phyloP scores from a whole-genome alignment of 345 rosid species.

The Mercurialis annua region DNA sequence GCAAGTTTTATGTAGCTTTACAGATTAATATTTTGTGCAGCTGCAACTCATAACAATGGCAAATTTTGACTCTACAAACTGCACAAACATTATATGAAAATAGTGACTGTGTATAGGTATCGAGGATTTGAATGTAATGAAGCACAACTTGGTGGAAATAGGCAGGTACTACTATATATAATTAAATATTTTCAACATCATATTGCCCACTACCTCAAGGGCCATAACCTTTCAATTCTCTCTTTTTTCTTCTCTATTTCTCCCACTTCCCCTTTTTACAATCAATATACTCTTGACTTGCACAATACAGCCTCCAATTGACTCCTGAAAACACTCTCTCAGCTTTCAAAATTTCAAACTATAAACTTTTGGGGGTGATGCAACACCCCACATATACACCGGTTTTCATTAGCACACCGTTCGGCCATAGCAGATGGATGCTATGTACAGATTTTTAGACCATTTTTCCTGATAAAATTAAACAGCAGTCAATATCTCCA shows the following conservation, averaged over 20 bases:
- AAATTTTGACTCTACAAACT: too few relatives aligned
- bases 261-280: conserved; percentile 18
- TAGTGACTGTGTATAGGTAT: too few relatives aligned
- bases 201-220: conserved; percentile 24
- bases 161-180: conserved; percentile 18
- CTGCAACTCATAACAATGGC: too few relatives aligned
- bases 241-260: background rate
- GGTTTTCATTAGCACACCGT: conserved; percentile 53
- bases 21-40: too few relatives aligned
- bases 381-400: conserved; percentile 12
- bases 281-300: conserved; percentile 15
- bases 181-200: conserved; percentile 24
- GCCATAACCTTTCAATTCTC: conserved; percentile 21
- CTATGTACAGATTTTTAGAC: conserved; percentile 66
- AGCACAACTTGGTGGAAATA: conserved; percentile 23
- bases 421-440: conserved; percentile 66
- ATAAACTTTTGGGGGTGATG: conserved; percentile 8
- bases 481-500: background rate
- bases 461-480: conserved; percentile 54
- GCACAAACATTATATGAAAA: too few relatives aligned
- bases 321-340: conserved; percentile 23
- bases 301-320: conserved; percentile 13
- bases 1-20: too few relatives aligned
- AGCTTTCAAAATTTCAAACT: conserved; percentile 33
- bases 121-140: conserved; percentile 11